A percentile compares a stretch with the other conserved stretches of the same genome.
Evolutionary conservation across 768 basidiomycete genomes (phyloP).

Genomic region (Tylopilus rubrobrunneus): DNA sequence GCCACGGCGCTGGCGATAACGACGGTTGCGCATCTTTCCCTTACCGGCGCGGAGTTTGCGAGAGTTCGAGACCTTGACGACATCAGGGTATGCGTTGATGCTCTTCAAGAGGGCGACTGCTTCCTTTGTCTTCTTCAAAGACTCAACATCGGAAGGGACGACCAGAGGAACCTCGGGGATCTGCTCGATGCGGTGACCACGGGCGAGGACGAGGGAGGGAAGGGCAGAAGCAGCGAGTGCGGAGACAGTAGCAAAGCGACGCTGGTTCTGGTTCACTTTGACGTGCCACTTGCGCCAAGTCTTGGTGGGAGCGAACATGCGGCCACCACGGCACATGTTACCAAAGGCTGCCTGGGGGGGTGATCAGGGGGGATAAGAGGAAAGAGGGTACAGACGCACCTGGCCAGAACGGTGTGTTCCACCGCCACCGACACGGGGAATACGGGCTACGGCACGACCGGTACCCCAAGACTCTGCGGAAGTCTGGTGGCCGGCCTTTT

Average conservation of each 20-base stretch:
- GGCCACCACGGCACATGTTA: conserved; percentile 99
- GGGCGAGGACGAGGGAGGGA: conserved; percentile 93
- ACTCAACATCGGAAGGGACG: conserved; percentile 72
- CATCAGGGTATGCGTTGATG: conserved; percentile 85
- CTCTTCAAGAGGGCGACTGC: conserved; percentile 91
- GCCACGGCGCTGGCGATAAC: conserved; percentile 95
- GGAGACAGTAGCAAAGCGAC: conserved; percentile 95
- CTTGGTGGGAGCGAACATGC: conserved; percentile 99
- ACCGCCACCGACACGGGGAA: conserved; percentile 98
- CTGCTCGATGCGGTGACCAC: conserved; percentile 98
- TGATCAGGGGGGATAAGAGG: conserved; percentile 1
- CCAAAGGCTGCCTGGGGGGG: conserved; percentile 86
- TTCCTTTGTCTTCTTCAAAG: conserved; percentile 94
- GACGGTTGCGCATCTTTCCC: conserved; percentile 95
- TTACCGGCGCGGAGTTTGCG: conserved; percentile 96
- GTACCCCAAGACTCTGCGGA: conserved; percentile 99
- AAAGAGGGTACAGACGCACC: conserved; percentile 35
- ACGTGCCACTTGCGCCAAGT: conserved; percentile 99
- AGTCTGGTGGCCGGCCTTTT: conserved; percentile 99
- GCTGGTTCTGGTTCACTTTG: conserved; percentile 99
- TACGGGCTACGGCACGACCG: conserved; percentile 99
- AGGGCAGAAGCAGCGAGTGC: conserved; percentile 97
- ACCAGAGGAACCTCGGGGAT: conserved; percentile 97
- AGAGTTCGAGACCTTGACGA: conserved; percentile 96
- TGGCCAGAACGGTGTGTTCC: conserved; percentile 99